phyloP scores from a whole-genome alignment of 768 basidiomycete genomes.

The Goffeauzyma gilvescens region DNA sequence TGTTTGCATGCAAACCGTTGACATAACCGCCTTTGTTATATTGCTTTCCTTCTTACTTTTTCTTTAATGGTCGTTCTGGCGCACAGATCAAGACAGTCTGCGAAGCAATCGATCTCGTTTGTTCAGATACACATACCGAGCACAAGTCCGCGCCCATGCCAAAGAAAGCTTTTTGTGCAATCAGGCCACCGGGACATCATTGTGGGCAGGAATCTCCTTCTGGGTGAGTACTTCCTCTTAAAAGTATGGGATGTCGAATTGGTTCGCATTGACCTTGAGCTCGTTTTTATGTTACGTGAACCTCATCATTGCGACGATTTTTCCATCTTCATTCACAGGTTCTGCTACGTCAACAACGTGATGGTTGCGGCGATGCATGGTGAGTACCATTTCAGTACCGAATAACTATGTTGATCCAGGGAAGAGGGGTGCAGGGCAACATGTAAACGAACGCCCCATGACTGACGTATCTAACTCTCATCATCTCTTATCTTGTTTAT shows the following conservation, averaged over 20 bases:
- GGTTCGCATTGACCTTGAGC: too few species aligned
- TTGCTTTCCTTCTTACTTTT: too few species aligned
- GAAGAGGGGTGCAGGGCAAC: too few species aligned
- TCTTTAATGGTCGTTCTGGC: not conserved
- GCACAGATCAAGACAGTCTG: slow-evolving; percentile 39
- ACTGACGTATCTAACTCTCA: not conserved
- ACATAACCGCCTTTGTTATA: too few species aligned
- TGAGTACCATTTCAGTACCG: too few species aligned
- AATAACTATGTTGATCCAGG: too few species aligned
- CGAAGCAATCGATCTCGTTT: slow-evolving; percentile 62
- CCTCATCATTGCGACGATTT: too few species aligned
- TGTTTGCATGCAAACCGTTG: too few species aligned
- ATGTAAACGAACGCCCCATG: too few species aligned
- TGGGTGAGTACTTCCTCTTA: slow-evolving; percentile 40
- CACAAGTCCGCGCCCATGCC: not conserved
- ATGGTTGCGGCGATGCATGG: slow-evolving; percentile 79
- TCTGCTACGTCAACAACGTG: slow-evolving; percentile 91
- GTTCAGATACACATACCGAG: slow-evolving; percentile 1
- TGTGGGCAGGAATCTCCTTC: slow-evolving; percentile 75
- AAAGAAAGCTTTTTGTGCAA: slow-evolving; percentile 51
- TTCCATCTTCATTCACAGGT: slow-evolving; percentile 34
- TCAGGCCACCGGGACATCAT: slow-evolving; percentile 85
- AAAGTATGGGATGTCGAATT: too few species aligned
- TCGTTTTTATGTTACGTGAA: too few species aligned
- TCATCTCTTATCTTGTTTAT: not conserved